phyloP scores from a whole-genome alignment of 2,329 filamentous ascomycete genomes.

The Colletotrichum cuscutae region DNA sequence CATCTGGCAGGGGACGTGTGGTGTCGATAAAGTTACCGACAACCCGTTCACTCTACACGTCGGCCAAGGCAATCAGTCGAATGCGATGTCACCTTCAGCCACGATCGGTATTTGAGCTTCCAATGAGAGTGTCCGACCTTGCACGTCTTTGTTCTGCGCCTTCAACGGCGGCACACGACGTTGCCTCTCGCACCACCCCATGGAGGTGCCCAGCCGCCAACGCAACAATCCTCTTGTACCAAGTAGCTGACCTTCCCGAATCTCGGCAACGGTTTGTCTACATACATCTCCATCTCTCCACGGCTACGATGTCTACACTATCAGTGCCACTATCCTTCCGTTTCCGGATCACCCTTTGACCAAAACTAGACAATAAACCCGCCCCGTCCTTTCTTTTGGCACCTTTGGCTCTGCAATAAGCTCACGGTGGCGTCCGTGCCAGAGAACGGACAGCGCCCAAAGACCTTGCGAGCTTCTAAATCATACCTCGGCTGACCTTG shows the following conservation, averaged over 20 bases:
- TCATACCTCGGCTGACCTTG: neutral
- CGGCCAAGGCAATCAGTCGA: neutral
- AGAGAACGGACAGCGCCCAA: neutral
- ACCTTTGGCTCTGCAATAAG: constrained; percentile 10
- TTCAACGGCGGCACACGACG: neutral
- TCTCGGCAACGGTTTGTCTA: neutral
- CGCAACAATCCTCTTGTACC: neutral
- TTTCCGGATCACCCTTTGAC: neutral
- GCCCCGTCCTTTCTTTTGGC: neutral
- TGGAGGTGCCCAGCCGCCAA: neutral
- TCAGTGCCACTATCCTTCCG: neutral
- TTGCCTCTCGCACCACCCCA: neutral
- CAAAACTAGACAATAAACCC: neutral
- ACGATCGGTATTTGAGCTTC: neutral
- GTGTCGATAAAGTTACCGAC: neutral
- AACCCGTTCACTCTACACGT: neutral
- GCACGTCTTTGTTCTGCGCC: neutral
- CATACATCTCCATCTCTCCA: neutral
- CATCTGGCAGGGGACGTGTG: neutral
- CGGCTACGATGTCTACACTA: constrained; percentile 1
- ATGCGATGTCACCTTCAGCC: neutral
- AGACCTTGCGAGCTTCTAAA: neutral
- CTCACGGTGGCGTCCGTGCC: constrained; percentile 8
- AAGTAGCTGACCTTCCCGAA: neutral
- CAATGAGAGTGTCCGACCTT: neutral